phyloP scores from a whole-genome alignment of 225 moss, liverwort and hornwort genomes.

The Pseudoscleropodium purum region DNA sequence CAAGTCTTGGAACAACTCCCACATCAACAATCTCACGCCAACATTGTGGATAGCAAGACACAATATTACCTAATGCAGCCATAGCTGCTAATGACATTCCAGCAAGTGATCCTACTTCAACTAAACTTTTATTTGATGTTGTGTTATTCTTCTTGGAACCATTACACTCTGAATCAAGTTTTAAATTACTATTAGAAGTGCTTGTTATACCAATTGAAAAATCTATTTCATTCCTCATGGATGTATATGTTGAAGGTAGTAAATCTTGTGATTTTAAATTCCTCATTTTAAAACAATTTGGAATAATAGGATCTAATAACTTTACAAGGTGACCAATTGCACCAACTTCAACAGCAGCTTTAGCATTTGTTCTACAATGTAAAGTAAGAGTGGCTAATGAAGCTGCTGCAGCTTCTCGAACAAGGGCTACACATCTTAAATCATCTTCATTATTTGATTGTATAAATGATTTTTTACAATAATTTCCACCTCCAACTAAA shows the following conservation, averaged over 20 bases:
- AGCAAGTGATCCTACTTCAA: neutral
- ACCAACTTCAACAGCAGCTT: constrained; percentile 41
- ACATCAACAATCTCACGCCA: constrained; percentile 48
- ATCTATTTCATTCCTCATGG: neutral
- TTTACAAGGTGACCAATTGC: constrained; percentile 42
- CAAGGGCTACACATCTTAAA: constrained; percentile 5
- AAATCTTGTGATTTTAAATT: neutral
- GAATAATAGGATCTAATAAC: constrained; percentile 16
- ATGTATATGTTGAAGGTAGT: constrained; percentile 19
- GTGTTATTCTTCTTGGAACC: neutral
- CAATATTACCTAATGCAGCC: constrained; percentile 65
- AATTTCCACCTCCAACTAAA: constrained; percentile 14
- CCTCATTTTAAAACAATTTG: neutral
- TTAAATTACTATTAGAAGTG: neutral
- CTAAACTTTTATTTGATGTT: neutral
- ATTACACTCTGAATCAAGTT: neutral
- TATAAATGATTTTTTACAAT: neutral
- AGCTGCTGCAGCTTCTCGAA: constrained; percentile 58
- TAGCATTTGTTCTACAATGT: constrained; percentile 44
- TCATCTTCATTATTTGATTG: constrained; percentile 3
- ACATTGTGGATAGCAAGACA: constrained; percentile 58
- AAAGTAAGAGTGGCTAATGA: constrained; percentile 52
- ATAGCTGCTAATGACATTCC: constrained; percentile 54
- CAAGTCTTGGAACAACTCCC: constrained; percentile 33
- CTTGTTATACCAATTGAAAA: neutral